Percentiles rank a stretch among this genome's conserved stretches.
phyloP scores from a whole-genome alignment of 2,329 filamentous ascomycete species.

The Penicillium glabrum region DNA sequence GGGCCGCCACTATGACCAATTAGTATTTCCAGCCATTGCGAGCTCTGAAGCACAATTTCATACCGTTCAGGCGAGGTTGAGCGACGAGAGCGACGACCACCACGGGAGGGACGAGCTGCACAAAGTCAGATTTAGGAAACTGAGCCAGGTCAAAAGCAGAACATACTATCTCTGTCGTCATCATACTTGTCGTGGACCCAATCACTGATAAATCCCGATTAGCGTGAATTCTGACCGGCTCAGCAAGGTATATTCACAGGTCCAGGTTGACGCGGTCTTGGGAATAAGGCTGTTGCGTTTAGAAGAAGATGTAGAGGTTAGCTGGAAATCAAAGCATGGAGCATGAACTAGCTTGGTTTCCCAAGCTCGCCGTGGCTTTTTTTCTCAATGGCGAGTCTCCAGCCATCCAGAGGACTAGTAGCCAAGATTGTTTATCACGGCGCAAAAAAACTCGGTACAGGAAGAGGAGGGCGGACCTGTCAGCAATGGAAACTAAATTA shows the following conservation, averaged over 20 bases:
- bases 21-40: conserved; percentile 3
- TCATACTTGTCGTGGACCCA: conserved; percentile 94
- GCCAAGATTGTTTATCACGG: conserved; percentile 32
- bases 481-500: conserved; percentile 8
- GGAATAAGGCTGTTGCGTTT: conserved; percentile 45
- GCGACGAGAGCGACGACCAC: conserved; percentile 40
- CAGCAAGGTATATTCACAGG: conserved; percentile 34
- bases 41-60: conserved; percentile 8
- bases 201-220: conserved; percentile 57
- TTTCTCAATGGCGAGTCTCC: conserved; percentile 25
- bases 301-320: conserved; percentile 42
- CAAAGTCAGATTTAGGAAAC: conserved; percentile 18
- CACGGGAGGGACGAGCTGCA: conserved; percentile 45
- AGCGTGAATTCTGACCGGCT: conserved; percentile 1
- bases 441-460: conserved; percentile 38
- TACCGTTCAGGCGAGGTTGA: conserved; percentile 39
- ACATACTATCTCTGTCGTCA: conserved; percentile 61
- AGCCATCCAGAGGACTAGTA: conserved; percentile 23
- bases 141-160: not conserved
- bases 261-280: conserved; percentile 48
- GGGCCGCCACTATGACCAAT: conserved; percentile 41
- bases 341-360: conserved; percentile 31
- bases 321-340: conserved; percentile 42
- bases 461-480: conserved; percentile 48
- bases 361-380: conserved; percentile 28